These are phyloP conservation scores for Lobulomyces angularis DNA, from an alignment of 192 early-diverging fungal genomes.

Conservation along the genomic window DNA sequence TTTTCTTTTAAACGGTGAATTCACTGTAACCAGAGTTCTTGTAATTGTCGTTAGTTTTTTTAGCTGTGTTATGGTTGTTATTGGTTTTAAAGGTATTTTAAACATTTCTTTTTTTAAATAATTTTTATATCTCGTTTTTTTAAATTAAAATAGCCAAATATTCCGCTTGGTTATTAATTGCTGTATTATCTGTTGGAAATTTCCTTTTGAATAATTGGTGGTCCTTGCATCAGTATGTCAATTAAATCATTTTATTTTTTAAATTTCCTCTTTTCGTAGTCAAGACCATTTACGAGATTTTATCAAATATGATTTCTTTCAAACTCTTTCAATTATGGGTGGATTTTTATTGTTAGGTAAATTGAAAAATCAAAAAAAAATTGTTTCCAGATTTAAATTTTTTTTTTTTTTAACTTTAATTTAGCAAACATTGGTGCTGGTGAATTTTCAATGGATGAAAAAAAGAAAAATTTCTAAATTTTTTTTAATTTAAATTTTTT, in stretches of 20 bases:
- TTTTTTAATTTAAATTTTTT: slow-evolving; percentile 1
- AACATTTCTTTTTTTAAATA: no score
- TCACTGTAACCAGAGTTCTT: slow-evolving; percentile 53
- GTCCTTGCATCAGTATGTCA: slow-evolving; percentile 61
- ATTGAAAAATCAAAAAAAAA: slow-evolving; percentile 51
- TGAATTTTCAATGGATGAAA: slow-evolving; percentile 88
- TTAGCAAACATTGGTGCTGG: slow-evolving; percentile 18
- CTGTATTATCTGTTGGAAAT: slow-evolving; percentile 81
- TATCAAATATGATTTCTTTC: slow-evolving; percentile 97
- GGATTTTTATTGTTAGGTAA: slow-evolving; percentile 88
- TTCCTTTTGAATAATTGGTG: slow-evolving; percentile 95
- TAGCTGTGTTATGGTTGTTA: slow-evolving; percentile 87
- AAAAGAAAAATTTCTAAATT: slow-evolving; percentile 87
- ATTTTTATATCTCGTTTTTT: no score
- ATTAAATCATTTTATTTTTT: not conserved
- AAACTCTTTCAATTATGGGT: slow-evolving; percentile 88
- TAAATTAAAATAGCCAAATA: no score
- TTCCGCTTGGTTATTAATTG: slow-evolving; percentile 85
- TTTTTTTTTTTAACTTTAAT: not conserved
- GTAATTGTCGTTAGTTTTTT: slow-evolving; percentile 63
- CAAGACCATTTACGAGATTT: slow-evolving; percentile 49
- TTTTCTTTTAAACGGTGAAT: slow-evolving; percentile 76
- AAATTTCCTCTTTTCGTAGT: slow-evolving; percentile 1
- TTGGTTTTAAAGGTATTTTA: slow-evolving; percentile 98
- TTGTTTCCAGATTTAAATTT: not conserved